These are phyloP conservation scores for Clohesyomyces aquaticus DNA, from an alignment of 495 filamentous ascomycete genomes.

Conservation along the genomic window DNA sequence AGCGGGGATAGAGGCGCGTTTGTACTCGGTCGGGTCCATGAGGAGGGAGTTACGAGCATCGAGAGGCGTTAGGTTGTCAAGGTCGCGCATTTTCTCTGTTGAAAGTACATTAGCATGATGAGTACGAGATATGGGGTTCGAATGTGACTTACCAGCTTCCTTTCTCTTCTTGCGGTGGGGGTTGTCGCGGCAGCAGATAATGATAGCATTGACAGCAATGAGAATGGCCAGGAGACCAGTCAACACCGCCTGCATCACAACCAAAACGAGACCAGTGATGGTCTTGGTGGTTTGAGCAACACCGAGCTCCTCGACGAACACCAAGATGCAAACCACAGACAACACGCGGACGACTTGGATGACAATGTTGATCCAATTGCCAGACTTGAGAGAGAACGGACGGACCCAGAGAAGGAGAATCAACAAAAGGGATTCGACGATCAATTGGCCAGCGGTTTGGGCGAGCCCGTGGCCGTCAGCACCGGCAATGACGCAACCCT, in stretches of 20 bases:
- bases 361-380: slow-evolving; percentile 90
- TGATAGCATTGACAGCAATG: slow-evolving; percentile 86
- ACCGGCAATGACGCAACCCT: slow-evolving; percentile 83
- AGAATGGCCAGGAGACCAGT: slow-evolving; percentile 85
- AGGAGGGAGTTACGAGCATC: slow-evolving; percentile 90
- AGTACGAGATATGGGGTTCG: not conserved
- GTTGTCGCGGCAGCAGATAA: slow-evolving; percentile 80
- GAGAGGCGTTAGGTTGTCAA: slow-evolving; percentile 86
- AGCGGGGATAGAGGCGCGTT: slow-evolving; percentile 35
- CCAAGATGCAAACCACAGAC: slow-evolving; percentile 83
- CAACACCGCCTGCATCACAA: slow-evolving; percentile 83
- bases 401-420: slow-evolving; percentile 78
- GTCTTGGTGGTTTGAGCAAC: slow-evolving; percentile 95
- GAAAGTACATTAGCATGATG: slow-evolving; percentile 4
- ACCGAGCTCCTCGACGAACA: slow-evolving; percentile 93
- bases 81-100: slow-evolving; percentile 79
- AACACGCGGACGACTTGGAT: slow-evolving; percentile 95
- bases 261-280: slow-evolving; percentile 83
- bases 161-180: slow-evolving; percentile 84
- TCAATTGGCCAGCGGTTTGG: slow-evolving; percentile 77
- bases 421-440: slow-evolving; percentile 74
- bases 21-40: slow-evolving; percentile 54
- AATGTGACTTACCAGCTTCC: slow-evolving; percentile 70
- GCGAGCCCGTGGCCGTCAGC: slow-evolving; percentile 83
- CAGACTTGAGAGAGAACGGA: slow-evolving; percentile 81